These are phyloP conservation scores for Cercospora zeina DNA, from an alignment of 2,329 filamentous ascomycete species.

Conservation along the genomic window DNA sequence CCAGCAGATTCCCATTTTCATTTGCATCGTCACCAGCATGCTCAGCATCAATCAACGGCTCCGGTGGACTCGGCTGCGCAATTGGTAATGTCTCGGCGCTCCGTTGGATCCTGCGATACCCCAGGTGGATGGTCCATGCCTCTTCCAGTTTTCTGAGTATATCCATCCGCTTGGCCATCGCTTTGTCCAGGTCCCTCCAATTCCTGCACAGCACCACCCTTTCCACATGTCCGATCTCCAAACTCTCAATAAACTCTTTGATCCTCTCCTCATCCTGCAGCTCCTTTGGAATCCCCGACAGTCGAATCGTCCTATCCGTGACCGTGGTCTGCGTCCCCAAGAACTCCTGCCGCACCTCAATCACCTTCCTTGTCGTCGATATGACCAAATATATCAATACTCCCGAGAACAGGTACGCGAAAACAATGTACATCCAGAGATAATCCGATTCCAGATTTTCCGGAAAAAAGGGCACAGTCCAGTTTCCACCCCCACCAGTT, in stretches of 20 bases:
- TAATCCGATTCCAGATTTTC: conserved; percentile 55
- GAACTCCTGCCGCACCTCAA: conserved; percentile 83
- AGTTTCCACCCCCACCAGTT: conserved; percentile 14
- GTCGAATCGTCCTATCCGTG: conserved; percentile 87
- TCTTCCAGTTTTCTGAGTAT: conserved; percentile 75
- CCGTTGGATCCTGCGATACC: conserved; percentile 54
- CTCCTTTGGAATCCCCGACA: conserved; percentile 82
- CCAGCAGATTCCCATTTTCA: conserved; percentile 35
- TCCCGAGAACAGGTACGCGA: conserved; percentile 86
- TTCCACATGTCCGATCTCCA: conserved; percentile 88
- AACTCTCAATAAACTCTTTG: conserved; percentile 79
- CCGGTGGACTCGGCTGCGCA: conserved; percentile 48
- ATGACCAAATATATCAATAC: conserved; percentile 82
- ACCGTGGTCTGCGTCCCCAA: conserved; percentile 92
- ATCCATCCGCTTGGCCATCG: conserved; percentile 66
- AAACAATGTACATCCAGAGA: conserved; percentile 91
- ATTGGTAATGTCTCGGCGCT: conserved; percentile 54
- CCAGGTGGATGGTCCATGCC: conserved; percentile 76
- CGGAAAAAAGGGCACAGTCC: conserved; percentile 24
- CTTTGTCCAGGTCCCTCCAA: conserved; percentile 77
- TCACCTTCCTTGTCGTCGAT: conserved; percentile 79
- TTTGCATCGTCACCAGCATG: conserved; percentile 28
- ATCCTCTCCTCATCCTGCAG: conserved; percentile 80
- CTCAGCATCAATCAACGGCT: conserved; percentile 35
- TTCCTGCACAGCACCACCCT: conserved; percentile 81